Base-by-base conservation (phyloP, 2,329 filamentous ascomycete genomes). In the Fusarium torreyae region DNA sequence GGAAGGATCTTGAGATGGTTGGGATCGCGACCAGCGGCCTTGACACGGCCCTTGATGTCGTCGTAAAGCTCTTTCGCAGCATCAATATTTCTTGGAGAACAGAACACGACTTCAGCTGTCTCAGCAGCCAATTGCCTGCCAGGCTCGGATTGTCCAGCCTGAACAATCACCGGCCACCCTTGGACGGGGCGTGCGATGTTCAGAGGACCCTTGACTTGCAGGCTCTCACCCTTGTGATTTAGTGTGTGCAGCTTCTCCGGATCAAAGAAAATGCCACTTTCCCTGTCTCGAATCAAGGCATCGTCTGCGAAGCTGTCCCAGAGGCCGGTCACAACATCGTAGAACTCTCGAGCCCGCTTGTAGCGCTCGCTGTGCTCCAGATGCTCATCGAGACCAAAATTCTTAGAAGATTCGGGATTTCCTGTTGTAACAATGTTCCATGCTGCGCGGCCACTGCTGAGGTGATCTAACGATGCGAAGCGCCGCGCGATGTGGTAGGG, bases 141-240 rank as follows among this genome's bases (percentile, higher is more conserved):
- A 9, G 34, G 34, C 14, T 36, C 34, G 8, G 34, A 85, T 69
- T 86, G 84, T 1, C 85, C 85, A 4, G 85, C 85, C 57, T 87
- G 85, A 2, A 87, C 83, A 61, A 87, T 86, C 1, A 87, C 85
- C 0, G 85, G 85, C 84, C 84, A 86, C 1, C 85, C 85, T 64
- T 87, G 85, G 1, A 85, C 81, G 0, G 85, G 84, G 0, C 85
- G 77, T 1, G 84, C 85, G 53, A 87, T 86, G 57, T 86, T 87
- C 53, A 87, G 66, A 5, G 85, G 85, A 3, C 67, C 67, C 24
- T 22, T 63, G 7, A 71, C 67, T n/a, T 63, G 31, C 0, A 70
- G 52, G 3, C 38, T 18, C 0, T 84, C 80, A 0, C 85, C 86
- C 33, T 78, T 77, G 72, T 88, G 86, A 66, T 87, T 79, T 18